These are phyloP conservation scores for Lotmaria passim DNA, from an alignment of 208 protist genomes.

Conservation along the genomic window DNA sequence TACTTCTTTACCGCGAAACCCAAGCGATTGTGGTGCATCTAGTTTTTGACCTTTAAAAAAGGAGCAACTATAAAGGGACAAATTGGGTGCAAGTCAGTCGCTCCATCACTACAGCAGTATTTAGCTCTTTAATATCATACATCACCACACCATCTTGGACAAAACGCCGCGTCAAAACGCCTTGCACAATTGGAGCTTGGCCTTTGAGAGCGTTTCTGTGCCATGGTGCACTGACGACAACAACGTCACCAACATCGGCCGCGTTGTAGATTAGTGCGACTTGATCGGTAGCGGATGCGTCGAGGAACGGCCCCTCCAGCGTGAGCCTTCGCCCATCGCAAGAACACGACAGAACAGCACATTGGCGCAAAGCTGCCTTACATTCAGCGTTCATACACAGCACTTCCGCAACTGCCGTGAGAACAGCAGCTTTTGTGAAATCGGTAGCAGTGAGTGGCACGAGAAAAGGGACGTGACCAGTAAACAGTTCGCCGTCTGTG, in stretches of 20 bases:
- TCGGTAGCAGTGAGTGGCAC: slow-evolving; percentile 19
- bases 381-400: slow-evolving; percentile 41
- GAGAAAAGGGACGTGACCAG: slow-evolving; percentile 50
- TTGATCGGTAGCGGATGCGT: slow-evolving; percentile 23
- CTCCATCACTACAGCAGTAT: slow-evolving; percentile 35
- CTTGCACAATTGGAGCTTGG: slow-evolving; percentile 32
- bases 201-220: slow-evolving; percentile 13
- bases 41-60: background rate
- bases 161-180: slow-evolving; percentile 37
- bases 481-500: slow-evolving; percentile 26
- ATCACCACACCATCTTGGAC: slow-evolving; percentile 38
- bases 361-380: slow-evolving; percentile 36
- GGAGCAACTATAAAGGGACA: slow-evolving; percentile 48
- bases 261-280: slow-evolving; percentile 51
- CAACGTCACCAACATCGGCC: slow-evolving; percentile 52
- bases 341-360: slow-evolving; percentile 38
- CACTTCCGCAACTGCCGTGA: slow-evolving; percentile 27
- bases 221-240: slow-evolving; percentile 27
- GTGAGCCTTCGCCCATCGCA: slow-evolving; percentile 15
- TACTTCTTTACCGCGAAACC: no score
- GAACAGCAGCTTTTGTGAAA: slow-evolving; percentile 24
- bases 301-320: slow-evolving; percentile 19
- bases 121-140: slow-evolving; percentile 52
- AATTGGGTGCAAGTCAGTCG: slow-evolving; percentile 48
- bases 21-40: no score